Base-by-base conservation (phyloP, 768 basidiomycete species). In the Amanita jacksonii region DNA sequence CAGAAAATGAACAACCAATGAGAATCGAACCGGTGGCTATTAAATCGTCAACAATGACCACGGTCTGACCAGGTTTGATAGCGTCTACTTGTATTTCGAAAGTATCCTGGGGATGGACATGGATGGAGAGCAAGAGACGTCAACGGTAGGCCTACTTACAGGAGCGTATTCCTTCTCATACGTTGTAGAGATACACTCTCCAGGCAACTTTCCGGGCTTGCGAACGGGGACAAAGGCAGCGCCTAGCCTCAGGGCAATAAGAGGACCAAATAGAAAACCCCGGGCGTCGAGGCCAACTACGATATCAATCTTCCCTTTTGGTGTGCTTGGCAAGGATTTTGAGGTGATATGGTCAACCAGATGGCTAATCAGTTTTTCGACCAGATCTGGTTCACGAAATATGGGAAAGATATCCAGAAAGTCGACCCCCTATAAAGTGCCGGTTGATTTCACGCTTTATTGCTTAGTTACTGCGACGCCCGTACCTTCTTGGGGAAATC, bases 391-490 rank as follows among this genome's bases (percentile, higher is more conserved):
- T 57, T 89, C 70, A 12, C 84, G 77, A 13, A 99, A 74, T 59
- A 98, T 72, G 8, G 96, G 96, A 63, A 97, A 92, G 54, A 98
- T 87, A 62, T 99, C 96, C 45, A 93, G 68, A 64, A 99, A 99
- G 38, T 73, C 73, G 57, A 99, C 77, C 9, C 94, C 94, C 88
- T 93, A 53, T 1, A 3, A 23, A 44, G 25, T 36, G 25, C 10
- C 8, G 15, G 9, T 10, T 36, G 20, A 36, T 22, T 10, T 6
- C 15, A 33, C 7, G 6, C 25, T 12, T 12, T n/a, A 19, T 8
- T 8, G 12, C 7, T 13, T 39, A 23, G 22, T n/a, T n/a, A 18
- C 1, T 15, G 34, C 10, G 24, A 9, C n/a, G 23, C 19, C 5
- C 63, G 38, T 54, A 89, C 92, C 76, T 91, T 85, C 69, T 89